Evolutionary conservation across 345 rosid species (phyloP).

Genomic region (Crucihimalaya himalaica): DNA sequence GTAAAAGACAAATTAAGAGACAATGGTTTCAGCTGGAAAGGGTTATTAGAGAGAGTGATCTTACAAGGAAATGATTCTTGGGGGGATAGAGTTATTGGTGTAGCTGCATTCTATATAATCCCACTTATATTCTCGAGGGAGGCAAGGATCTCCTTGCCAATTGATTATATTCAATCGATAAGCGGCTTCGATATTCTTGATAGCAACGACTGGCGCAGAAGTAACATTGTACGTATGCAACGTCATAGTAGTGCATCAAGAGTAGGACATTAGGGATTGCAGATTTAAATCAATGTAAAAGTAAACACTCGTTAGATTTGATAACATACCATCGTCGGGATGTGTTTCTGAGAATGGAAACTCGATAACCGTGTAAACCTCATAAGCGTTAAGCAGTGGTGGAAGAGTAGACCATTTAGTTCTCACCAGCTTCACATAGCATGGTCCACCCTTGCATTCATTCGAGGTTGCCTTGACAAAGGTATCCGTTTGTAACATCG

Average conservation of each 20-base stretch:
- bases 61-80: conserved; percentile 50
- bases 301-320: neutral
- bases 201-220: conserved; percentile 34
- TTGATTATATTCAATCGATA: conserved; percentile 31
- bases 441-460: neutral
- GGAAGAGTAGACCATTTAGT: conserved; percentile 9
- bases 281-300: neutral
- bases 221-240: neutral
- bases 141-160: conserved; percentile 60
- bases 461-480: neutral
- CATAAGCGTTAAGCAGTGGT: conserved; percentile 13
- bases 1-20: neutral
- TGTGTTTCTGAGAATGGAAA: neutral
- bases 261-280: neutral
- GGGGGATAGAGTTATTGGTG: conserved; percentile 1
- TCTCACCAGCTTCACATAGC: neutral
- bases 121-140: conserved; percentile 21
- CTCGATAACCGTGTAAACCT: neutral
- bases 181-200: conserved; percentile 34
- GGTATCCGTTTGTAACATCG: neutral
- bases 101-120: conserved; percentile 28
- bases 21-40: neutral
- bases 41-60: neutral
- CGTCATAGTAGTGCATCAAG: neutral
- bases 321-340: neutral